Evolutionary conservation across 805 yeast species (phyloP).

Genomic region (Yamadazyma takamatsuzukensis): DNA sequence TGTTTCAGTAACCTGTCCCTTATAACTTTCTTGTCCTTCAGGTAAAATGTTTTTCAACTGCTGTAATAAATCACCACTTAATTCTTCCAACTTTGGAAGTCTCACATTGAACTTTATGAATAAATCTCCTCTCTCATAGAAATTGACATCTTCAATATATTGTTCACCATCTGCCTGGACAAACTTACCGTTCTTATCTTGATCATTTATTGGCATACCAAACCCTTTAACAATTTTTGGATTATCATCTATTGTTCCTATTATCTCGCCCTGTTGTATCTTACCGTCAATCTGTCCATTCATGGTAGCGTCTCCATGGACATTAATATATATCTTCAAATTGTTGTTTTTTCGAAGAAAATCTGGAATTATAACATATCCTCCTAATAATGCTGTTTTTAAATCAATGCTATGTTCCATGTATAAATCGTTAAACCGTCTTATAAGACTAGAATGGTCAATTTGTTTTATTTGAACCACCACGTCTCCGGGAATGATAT

Average conservation of each 20-base stretch:
- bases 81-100: slow-evolving; percentile 28
- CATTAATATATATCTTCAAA: slow-evolving; percentile 29
- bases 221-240: slow-evolving; percentile 46
- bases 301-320: slow-evolving; percentile 25
- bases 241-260: slow-evolving; percentile 50
- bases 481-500: slow-evolving; percentile 64
- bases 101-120: slow-evolving; percentile 37
- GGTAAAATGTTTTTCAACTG: slow-evolving; percentile 21
- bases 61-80: too few species aligned
- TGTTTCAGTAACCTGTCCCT: slow-evolving; percentile 1
- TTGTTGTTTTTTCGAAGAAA: slow-evolving; percentile 30
- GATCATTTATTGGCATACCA: slow-evolving; percentile 59
- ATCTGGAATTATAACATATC: slow-evolving; percentile 34
- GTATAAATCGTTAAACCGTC: slow-evolving; percentile 44
- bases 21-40: neutral
- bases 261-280: slow-evolving; percentile 38
- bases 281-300: slow-evolving; percentile 14
- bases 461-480: slow-evolving; percentile 49
- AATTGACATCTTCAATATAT: slow-evolving; percentile 9
- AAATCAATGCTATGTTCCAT: slow-evolving; percentile 46
- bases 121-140: slow-evolving; percentile 32
- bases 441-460: slow-evolving; percentile 33
- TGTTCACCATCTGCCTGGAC: slow-evolving; percentile 16
- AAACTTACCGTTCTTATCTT: slow-evolving; percentile 21
- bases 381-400: slow-evolving; percentile 57